Percentiles rank a stretch among this genome's conserved stretches.
Evolutionary conservation across 2,329 filamentous ascomycete species (phyloP).

Genomic region (Penicillium sp.): DNA sequence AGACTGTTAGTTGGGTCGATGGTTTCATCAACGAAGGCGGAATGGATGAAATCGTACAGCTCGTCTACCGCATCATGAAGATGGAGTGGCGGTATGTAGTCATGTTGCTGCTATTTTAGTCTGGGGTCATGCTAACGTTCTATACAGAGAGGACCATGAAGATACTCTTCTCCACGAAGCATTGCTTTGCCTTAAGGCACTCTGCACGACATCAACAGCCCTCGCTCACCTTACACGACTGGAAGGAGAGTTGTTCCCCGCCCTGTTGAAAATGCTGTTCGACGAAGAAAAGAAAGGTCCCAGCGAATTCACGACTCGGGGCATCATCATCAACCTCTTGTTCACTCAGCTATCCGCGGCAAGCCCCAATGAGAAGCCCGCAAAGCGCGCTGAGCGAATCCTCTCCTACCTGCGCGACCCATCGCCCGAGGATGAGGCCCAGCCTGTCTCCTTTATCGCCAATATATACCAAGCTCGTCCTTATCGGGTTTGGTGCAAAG

Average conservation of each 20-base stretch:
- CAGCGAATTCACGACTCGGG: slow-evolving; percentile 89
- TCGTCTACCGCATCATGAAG: slow-evolving; percentile 86
- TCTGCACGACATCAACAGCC: slow-evolving; percentile 85
- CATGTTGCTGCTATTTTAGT: no score
- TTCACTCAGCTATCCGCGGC: slow-evolving; percentile 79
- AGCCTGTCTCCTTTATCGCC: slow-evolving; percentile 76
- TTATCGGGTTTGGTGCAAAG: slow-evolving; percentile 90
- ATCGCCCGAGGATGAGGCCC: slow-evolving; percentile 65
- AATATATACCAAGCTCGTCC: slow-evolving; percentile 83
- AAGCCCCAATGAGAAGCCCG: slow-evolving; percentile 54
- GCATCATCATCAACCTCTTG: slow-evolving; percentile 80
- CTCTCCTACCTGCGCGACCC: slow-evolving; percentile 76
- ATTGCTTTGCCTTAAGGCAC: slow-evolving; percentile 83
- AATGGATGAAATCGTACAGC: slow-evolving; percentile 81
- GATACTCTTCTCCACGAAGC: slow-evolving; percentile 88
- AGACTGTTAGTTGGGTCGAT: slow-evolving; percentile 94
- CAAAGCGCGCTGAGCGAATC: slow-evolving; percentile 62
- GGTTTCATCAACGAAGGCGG: slow-evolving; percentile 82
- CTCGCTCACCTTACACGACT: slow-evolving; percentile 75
- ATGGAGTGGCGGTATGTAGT: slow-evolving; percentile 82
- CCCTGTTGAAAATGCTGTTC: slow-evolving; percentile 81
- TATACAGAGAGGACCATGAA: slow-evolving; percentile 79
- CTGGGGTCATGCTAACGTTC: slow-evolving; percentile 31
- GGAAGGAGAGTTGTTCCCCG: slow-evolving; percentile 75
- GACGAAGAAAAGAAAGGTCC: slow-evolving; percentile 98